Percentiles rank a stretch among this genome's conserved stretches.
phyloP scores from a whole-genome alignment of 805 yeast species.

The Myxozyma kluyveri region DNA sequence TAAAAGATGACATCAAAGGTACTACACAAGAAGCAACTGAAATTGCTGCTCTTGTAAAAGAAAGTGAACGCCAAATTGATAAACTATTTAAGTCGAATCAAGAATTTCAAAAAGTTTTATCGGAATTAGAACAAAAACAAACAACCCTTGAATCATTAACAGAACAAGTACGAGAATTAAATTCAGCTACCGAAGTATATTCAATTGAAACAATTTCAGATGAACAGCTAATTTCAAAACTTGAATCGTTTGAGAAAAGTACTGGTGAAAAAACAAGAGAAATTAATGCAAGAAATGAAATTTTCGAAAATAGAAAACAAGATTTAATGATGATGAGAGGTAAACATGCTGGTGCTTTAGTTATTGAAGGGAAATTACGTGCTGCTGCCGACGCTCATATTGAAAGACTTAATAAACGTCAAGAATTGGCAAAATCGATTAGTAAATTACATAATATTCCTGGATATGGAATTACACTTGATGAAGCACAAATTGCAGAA shows the following conservation, averaged over 20 bases:
- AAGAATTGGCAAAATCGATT: constrained; percentile 16
- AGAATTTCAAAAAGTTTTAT: constrained; percentile 70
- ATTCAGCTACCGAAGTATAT: constrained; percentile 47
- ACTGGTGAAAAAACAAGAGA: constrained; percentile 29
- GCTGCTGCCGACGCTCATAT: constrained; percentile 40
- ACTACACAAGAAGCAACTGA: constrained; percentile 50
- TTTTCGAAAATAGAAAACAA: background rate
- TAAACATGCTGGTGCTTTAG: constrained; percentile 42
- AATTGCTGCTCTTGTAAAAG: constrained; percentile 51
- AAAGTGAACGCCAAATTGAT: constrained; percentile 58
- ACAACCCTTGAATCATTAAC: constrained; percentile 47
- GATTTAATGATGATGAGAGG: constrained; percentile 32
- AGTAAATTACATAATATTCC: constrained; percentile 10
- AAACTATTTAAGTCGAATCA: constrained; percentile 71
- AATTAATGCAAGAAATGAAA: constrained; percentile 25
- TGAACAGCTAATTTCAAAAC: constrained; percentile 42
- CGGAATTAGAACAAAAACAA: constrained; percentile 57
- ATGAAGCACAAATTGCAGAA: constrained; percentile 12
- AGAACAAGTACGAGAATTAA: constrained; percentile 54
- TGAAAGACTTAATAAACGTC: constrained; percentile 16
- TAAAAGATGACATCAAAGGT: constrained; percentile 46
- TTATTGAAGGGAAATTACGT: constrained; percentile 55
- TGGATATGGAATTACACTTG: constrained; percentile 15
- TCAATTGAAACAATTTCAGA: constrained; percentile 48
- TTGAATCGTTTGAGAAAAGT: constrained; percentile 45